Base-by-base conservation (phyloP, 192 early-diverging fungal genomes). In the Chytriomyces sp. region DNA sequence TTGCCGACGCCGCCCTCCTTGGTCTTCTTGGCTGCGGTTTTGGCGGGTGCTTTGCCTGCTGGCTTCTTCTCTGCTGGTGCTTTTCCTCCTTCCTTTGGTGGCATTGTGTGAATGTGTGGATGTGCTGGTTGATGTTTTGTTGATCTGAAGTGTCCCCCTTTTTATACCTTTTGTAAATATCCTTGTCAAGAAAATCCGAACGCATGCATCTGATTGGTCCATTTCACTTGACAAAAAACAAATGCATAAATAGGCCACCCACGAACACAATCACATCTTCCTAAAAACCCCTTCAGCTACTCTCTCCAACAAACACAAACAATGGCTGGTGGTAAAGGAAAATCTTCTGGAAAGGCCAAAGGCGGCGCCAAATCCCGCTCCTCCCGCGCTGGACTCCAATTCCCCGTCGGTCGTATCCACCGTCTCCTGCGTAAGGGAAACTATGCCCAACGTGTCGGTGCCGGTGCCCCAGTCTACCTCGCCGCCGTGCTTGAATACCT, bases 331-430 rank as follows among this genome's bases (percentile, higher is more conserved):
- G 84, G 84, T 70, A 85, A 82, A 69, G 81, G 81, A 82, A 82
- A 82, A 72, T 50, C 69, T 16, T 76, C 77, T 35, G 74, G 80
- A 18, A 80, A 80, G 44, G 63, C 78, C 50, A 81, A 81, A 62
- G 47, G 45, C 26, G 79, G 73, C 11, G 63, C 85, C 80, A 91
- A 94, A 84, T 93, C 92, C 67, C 91, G 94, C 78, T 96, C 94
- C 45, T 84, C 91, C 81, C 92, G 92, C 83, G 96, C 94, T 79
- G 96, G 94, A 85, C 93, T 96, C 81, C 94, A 95, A 86, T 97
- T 97, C 92, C 96, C 95, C 78, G 95, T 96, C 79, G 94, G 94
- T 81, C 94, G 96, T 94, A 93, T 97, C 84, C 94, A 97, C 87
- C 93, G 94, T 90, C 90, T 94, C 68, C 89, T 97, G 64, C 90